Evolutionary conservation across 75 land plant genomes (phyloP).

Genomic region (Larix kaempferi): DNA sequence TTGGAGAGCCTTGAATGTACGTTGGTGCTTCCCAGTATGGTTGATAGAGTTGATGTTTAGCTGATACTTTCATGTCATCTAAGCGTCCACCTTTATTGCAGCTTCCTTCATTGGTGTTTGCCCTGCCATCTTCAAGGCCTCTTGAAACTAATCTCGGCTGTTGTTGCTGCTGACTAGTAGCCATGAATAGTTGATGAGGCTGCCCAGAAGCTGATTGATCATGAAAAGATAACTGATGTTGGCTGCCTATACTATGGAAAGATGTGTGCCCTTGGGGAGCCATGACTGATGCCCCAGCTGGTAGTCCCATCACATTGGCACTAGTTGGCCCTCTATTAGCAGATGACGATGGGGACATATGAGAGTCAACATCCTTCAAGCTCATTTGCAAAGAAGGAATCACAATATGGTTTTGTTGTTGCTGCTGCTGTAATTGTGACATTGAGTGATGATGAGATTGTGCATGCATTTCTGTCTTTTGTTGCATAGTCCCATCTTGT

Average conservation of each 20-base stretch:
- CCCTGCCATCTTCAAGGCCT: background rate
- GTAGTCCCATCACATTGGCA: background rate
- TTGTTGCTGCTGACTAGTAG: background rate
- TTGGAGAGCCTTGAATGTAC: background rate
- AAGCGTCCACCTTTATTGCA: background rate
- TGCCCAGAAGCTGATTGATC: background rate
- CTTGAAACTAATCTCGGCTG: background rate
- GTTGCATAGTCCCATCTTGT: background rate
- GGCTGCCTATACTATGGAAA: background rate
- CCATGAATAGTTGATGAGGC: background rate
- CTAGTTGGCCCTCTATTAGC: background rate
- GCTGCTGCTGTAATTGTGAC: conserved; percentile 1
- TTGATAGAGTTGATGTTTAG: background rate
- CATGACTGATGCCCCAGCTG: background rate
- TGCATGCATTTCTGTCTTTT: background rate
- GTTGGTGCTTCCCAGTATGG: background rate
- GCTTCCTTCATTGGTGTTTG: background rate
- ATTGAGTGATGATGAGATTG: background rate
- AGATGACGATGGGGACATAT: background rate
- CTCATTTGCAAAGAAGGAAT: background rate
- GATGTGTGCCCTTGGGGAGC: background rate
- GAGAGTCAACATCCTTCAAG: background rate
- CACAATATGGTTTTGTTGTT: background rate
- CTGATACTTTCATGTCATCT: background rate
- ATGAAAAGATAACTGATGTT: background rate